Evolutionary conservation across 768 basidiomycete genomes (phyloP).

Genomic region (Sarcodon aspratus): DNA sequence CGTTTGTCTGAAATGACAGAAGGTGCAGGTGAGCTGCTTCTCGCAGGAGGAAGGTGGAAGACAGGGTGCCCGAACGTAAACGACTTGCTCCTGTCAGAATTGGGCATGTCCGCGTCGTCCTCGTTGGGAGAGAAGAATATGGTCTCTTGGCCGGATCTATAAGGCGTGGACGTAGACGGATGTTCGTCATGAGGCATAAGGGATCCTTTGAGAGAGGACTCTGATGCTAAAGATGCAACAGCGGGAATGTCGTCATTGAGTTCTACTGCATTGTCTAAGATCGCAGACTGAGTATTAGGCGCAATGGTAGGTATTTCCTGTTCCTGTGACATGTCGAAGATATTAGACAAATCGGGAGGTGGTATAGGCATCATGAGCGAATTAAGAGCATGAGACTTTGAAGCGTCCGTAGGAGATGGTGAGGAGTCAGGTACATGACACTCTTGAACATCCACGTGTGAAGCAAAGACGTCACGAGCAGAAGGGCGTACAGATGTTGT

Average conservation of each 20-base stretch:
- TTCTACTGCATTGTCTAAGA: constrained; percentile 27
- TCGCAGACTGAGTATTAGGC: constrained; percentile 9
- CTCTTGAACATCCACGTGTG: not conserved
- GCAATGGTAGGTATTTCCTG: constrained; percentile 41
- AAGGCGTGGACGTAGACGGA: constrained; percentile 3
- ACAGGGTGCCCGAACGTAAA: constrained; percentile 57
- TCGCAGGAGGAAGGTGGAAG: constrained; percentile 30
- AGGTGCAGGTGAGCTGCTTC: constrained; percentile 3
- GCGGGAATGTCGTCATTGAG: constrained; percentile 5
- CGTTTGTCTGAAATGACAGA: constrained; percentile 5
- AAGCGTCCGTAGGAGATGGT: constrained; percentile 8
- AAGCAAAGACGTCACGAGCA: constrained; percentile 38
- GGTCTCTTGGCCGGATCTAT: constrained; percentile 1
- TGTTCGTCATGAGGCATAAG: not conserved
- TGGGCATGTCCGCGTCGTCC: constrained; percentile 15
- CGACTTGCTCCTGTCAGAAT: constrained; percentile 48
- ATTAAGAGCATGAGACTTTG: constrained; percentile 7
- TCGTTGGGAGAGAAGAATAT: constrained; percentile 3
- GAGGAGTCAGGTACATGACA: constrained; percentile 5
- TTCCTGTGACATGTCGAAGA: constrained; percentile 48
- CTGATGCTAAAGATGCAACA: not conserved
- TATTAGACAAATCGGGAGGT: constrained; percentile 34
- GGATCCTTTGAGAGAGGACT: not conserved
- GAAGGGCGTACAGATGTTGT: constrained; percentile 27
- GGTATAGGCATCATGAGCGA: constrained; percentile 28